Evolutionary conservation across 352 stramenopile species (phyloP), one percentile per base, ranked within the genome.

Genomic region (Pythium sp.): DNA sequence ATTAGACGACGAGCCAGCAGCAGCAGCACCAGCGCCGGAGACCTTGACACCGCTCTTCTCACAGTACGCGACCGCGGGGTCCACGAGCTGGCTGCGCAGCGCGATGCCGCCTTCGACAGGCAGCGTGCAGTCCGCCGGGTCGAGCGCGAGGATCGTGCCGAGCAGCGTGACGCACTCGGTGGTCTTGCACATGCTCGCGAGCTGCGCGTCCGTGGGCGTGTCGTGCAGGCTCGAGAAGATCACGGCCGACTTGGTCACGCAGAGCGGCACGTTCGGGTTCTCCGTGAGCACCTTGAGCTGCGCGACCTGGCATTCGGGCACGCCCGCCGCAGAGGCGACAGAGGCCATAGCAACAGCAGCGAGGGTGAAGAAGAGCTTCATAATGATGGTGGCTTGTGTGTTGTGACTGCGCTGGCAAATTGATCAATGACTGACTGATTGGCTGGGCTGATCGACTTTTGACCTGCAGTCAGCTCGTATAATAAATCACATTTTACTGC

Each of bases 1-100:
- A 1, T 38, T 53, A 3, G 30, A n/a, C 30, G 14, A 60, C 14
- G 66, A 72, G 36, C 51, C 30, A 11, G 53, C 51, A 38, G 4
- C 24, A 15, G 34, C 18, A 14, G 36, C 32, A 18, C 12, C 30
- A 38, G 24, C 26, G 8, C 36, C 36, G 36, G 36, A 43, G 32
- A 64, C 18, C 43, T 58, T 32, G 38, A 80, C 72, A 14, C 74
- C 77, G 62, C 74, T 73, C 36, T 63, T 60, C 1, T 58, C 69
- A 64, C 77, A 84, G 59, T 80, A 79, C 7, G 59, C 55, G 51
- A 81, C 74, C 4, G 74, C 72, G 24, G 76, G 77, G 54, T 81
- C 70, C 38, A 84, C 77, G 30, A 84, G 62, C 28, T 84, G 72
- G 60, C 74, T 81, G 69, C 80, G 71, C 67, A 84, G 70, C 51